Evolutionary conservation across 768 basidiomycete genomes (phyloP), one percentile per base, ranked within the genome.

Genomic region (Boletus sensibilis): DNA sequence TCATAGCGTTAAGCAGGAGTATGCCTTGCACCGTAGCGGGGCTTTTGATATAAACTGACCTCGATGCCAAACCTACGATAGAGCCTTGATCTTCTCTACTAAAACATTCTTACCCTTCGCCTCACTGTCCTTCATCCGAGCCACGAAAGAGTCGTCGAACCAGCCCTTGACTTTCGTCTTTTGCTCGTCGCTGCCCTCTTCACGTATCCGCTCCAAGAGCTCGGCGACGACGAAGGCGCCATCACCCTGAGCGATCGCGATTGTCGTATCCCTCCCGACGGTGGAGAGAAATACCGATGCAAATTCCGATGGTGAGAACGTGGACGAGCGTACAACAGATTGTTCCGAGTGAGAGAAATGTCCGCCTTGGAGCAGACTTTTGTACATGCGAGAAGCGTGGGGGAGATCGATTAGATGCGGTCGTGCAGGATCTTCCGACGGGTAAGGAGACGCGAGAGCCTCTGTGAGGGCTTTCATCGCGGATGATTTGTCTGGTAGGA

Each of bases 301-400:
- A 59, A 92, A 92, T 1, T 70, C 72, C 1, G 71, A 66, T 0
- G 86, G 74, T 20, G 86, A 82, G 79, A 87, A 93, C 1, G 70
- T 61, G 3, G 79, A 63, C 3, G 81, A 76, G 8, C 70, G 78
- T 33, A 81, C 79, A 37, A 95, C 75, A 3, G 79, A 58, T 21
- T 79, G 78, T 3, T 83, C 80, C 0, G 79, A 68, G 33, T 84
- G 86, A 57, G 84, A 85, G 72, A 86, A 97, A 68, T 95, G 93
- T 0, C 94, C 94, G 6, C 94, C 94, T 67, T 95, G 92, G 1
- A 97, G 78, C 7, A 97, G 83, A 7, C 85, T 85, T 69, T 97
- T 97, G 80, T 92, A 95, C 47, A 94, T 67, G 39, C 94, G 81
- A 4, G 90, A 87, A 1, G 87, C 82, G 63, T 93, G 92, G 1